Base-by-base conservation (phyloP, 331 rosid genomes). In the Malus hybrid region DNA sequence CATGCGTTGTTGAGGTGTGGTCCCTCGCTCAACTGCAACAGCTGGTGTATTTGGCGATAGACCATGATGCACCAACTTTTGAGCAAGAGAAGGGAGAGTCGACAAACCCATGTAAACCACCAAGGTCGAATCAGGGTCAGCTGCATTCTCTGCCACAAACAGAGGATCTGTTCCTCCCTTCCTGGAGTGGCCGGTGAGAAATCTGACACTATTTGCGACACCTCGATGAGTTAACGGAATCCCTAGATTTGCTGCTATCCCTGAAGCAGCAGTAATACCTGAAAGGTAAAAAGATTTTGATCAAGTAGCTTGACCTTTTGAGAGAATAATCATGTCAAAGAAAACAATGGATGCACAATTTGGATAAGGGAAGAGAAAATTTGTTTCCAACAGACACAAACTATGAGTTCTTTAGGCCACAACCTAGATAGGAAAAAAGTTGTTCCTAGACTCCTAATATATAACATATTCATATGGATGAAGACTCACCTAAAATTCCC, bases 231-330 rank as follows among this genome's bases (percentile, higher is more conserved):
- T 95, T 75, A 95, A 81, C 19, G 97, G 99, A 81, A 95, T 88
- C 71, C 97, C 99, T 34, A 95, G 71, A 84, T 89, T 89, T 7
- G 97, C 97, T 29, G 99, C 86, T 84, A 95, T 95, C 76, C 99
- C 99, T 42, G 99, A 95, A 34, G 99, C 99, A 52, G 99, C 97
- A 50, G 99, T 95, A 74, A 92, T 92, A 50, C 97, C 99, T 94
- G 85, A 77, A 72, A 85, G 54, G 81, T 57, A 71, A 65, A 77
- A 11, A 10, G 56, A 59, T 15, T 22, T 22, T 36, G 28, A 36
- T 22, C n/a, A 68, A 8, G 8, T 36, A 50, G 19, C 22, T 39
- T 3, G 42, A 27, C 24, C 4, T 2, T 36, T 9, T 19, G 2
- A 11, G 55, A 14, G 55, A 8, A 67, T 67, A 20, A 67, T 27